Percentiles rank a stretch among this genome's conserved stretches.
phyloP scores from a whole-genome alignment of 805 yeast genomes.

The Ogataea angusta region DNA sequence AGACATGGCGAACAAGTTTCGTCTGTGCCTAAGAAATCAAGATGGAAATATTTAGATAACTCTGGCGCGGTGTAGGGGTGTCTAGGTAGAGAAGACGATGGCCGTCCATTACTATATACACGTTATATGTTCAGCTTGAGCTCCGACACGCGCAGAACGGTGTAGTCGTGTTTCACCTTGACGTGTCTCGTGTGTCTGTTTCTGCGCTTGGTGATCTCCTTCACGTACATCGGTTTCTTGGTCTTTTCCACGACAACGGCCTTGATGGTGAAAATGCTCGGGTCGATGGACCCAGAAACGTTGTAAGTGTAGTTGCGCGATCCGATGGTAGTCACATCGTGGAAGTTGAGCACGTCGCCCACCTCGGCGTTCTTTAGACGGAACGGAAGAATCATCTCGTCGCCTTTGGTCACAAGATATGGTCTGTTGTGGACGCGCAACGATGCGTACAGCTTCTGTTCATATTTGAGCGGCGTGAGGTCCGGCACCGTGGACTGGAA shows the following conservation, averaged over 20 bases:
- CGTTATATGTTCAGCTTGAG: conserved; percentile 44
- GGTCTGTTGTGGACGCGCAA: conserved; percentile 80
- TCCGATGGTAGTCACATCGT: conserved; percentile 78
- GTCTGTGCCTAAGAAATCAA: background rate
- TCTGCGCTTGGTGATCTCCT: conserved; percentile 77
- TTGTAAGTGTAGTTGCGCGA: conserved; percentile 74
- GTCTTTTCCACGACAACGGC: conserved; percentile 88
- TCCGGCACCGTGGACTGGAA: conserved; percentile 33
- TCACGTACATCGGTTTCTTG: conserved; percentile 68
- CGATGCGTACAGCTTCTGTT: conserved; percentile 74
- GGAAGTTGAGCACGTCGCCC: conserved; percentile 77
- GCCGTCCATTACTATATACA: conserved; percentile 2
- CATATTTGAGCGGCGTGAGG: conserved; percentile 60
- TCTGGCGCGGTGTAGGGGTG: background rate
- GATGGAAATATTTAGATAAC: background rate
- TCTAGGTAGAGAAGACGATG: background rate
- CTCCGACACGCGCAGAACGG: conserved; percentile 75
- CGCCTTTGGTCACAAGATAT: conserved; percentile 89
- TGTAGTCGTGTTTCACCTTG: conserved; percentile 64
- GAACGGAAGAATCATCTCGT: conserved; percentile 74
- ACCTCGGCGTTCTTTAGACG: conserved; percentile 70
- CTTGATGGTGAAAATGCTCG: conserved; percentile 53
- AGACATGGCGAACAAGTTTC: conserved; percentile 1
- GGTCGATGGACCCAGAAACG: conserved; percentile 49
- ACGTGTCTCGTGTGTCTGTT: conserved; percentile 70